Evolutionary conservation across 306 rosid species (phyloP), one percentile per base, ranked within the genome.

Genomic region (Glycine soja): DNA sequence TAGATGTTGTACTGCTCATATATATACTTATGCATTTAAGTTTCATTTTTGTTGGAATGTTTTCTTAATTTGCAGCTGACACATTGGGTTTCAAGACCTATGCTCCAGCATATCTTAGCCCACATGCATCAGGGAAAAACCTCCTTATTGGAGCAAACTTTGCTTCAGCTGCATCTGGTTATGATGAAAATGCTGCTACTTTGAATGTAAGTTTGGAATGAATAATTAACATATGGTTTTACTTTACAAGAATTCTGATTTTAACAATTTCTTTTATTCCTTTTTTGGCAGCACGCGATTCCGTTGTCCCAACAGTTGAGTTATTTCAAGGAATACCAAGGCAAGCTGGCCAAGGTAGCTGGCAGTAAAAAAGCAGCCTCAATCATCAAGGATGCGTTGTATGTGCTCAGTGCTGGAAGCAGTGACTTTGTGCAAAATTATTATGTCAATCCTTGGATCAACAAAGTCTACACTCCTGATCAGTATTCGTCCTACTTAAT

Each of bases 81-180:
- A 89, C 88, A 74, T 72, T 96, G 66, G 99, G 99, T 19, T 96
- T 96, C 51, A 93, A 76, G 87, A 90, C 78, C 3, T 90, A 68
- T 80, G 89, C 98, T 78, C 83, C 90, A 13, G 91, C 99, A 58
- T 96, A 96, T 79, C 98, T 93, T 65, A 96, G 99, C 88, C 97
- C 98, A 16, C 90, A 90, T 78, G 98, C 97, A 74, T 87, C 99
- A 38, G 98, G 99, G 83, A 90, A 93, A 72, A 93, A 90, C 81
- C 98, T 96, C 43, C 95, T 96, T 54, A 78, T 87, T 72, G 99
- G 99, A 74, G 93, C 90, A 56, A 96, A 96, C 87, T 96, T 96
- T 80, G 99, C 98, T 78, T 96, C 99, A 43, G 99, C 98, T 88
- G 98, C 95, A 30, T 92, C 99, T 6, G 98, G 99, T 78, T 96